These are phyloP conservation scores for Vitis amurensis DNA, from an alignment of 164 flowering plant species.

Conservation along the genomic window DNA sequence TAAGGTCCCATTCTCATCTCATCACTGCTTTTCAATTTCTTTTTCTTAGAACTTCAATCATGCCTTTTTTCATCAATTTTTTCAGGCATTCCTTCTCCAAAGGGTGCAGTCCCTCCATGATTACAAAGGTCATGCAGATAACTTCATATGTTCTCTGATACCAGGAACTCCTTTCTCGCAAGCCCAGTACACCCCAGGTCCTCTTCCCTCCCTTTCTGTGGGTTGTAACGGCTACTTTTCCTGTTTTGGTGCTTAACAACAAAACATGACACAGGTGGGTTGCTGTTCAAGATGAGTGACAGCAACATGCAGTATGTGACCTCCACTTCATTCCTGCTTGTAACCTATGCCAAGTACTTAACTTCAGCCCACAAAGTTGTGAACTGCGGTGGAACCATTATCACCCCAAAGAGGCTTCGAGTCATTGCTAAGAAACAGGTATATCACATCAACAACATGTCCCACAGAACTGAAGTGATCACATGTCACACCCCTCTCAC, in stretches of 20 bases:
- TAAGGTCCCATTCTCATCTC: slow-evolving; percentile 42
- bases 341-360: slow-evolving; percentile 81
- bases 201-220: slow-evolving; percentile 3
- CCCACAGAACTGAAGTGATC: too few relatives aligned
- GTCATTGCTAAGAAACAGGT: slow-evolving; percentile 75
- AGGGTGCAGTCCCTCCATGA: slow-evolving; percentile 70
- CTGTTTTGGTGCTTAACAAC: slow-evolving; percentile 1
- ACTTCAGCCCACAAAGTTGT: slow-evolving; percentile 51
- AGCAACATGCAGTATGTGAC: slow-evolving; percentile 88
- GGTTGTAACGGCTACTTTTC: slow-evolving; percentile 32
- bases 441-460: background rate
- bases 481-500: too few relatives aligned
- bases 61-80: background rate
- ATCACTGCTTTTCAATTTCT: background rate
- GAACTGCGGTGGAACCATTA: slow-evolving; percentile 55
- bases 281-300: slow-evolving; percentile 67
- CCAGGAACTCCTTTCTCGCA: slow-evolving; percentile 65
- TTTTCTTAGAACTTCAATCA: background rate
- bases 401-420: slow-evolving; percentile 58
- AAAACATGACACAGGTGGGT: slow-evolving; percentile 52
- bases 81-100: slow-evolving; percentile 80
- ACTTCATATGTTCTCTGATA: slow-evolving; percentile 71
- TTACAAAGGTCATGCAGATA: slow-evolving; percentile 85
- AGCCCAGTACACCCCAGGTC: slow-evolving; percentile 79
- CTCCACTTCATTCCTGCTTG: slow-evolving; percentile 67